Evolutionary conservation across 75 land plant genomes (phyloP).

Genomic region (Chamaecyparis obtusa): DNA sequence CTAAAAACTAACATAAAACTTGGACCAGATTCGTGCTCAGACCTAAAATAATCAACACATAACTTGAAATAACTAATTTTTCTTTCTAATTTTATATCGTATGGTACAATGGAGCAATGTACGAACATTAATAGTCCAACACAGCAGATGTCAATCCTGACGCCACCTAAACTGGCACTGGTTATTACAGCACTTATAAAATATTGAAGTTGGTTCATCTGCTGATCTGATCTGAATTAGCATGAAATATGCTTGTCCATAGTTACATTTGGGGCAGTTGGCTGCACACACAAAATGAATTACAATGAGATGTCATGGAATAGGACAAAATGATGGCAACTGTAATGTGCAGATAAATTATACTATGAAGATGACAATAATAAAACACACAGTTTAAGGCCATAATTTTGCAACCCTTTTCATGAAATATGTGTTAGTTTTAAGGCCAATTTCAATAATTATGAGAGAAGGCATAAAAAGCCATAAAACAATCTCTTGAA

Average conservation of each 20-base stretch:
- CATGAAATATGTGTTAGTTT: background rate
- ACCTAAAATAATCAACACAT: background rate
- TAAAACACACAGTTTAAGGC: background rate
- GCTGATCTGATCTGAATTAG: conserved; percentile 69
- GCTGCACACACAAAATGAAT: conserved; percentile 25
- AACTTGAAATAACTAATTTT: background rate
- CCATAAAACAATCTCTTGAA: background rate
- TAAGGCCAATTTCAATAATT: background rate
- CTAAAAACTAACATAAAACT: background rate
- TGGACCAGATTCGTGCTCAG: background rate
- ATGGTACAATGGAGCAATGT: background rate
- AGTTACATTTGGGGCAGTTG: conserved; percentile 42
- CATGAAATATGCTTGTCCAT: conserved; percentile 47
- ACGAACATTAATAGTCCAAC: background rate
- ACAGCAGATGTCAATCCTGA: conserved; percentile 29
- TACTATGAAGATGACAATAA: background rate
- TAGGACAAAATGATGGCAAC: background rate
- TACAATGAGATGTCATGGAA: background rate
- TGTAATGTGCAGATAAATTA: background rate
- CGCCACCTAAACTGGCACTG: conserved; percentile 47
- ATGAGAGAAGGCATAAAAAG: background rate
- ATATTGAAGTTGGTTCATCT: conserved; percentile 65
- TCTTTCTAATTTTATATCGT: background rate
- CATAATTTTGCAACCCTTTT: background rate
- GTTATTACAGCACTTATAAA: conserved; percentile 60